Evolutionary conservation across 495 filamentous ascomycete genomes (phyloP).

Genomic region (Cladorrhinum samala): DNA sequence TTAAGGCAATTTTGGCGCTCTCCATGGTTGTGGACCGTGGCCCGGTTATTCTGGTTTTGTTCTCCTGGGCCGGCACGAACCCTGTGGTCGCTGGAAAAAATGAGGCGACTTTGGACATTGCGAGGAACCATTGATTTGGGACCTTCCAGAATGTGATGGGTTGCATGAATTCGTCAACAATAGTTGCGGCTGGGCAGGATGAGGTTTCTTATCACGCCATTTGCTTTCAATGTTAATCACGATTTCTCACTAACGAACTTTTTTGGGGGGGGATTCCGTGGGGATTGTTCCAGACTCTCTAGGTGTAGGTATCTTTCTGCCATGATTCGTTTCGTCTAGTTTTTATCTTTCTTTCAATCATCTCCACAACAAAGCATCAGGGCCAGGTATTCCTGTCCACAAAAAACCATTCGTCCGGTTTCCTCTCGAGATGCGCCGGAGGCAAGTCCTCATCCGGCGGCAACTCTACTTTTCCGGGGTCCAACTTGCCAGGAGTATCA

Average conservation of each 20-base stretch:
- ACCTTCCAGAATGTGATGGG: background rate
- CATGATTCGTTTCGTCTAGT: background rate
- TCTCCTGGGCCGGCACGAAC: no score
- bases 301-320: slow-evolving; percentile 11
- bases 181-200: background rate
- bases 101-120: no score
- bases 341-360: background rate
- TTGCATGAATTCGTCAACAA: background rate
- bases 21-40: no score
- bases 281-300: background rate
- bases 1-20: background rate
- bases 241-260: no score
- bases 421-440: slow-evolving; percentile 13
- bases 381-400: background rate
- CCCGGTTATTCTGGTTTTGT: background rate
- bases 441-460: slow-evolving; percentile 18
- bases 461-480: slow-evolving; percentile 15
- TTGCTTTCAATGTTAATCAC: no score
- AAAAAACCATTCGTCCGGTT: slow-evolving; percentile 6
- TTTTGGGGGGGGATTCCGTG: no score
- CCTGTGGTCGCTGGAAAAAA: slow-evolving; percentile 12
- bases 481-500: slow-evolving; percentile 19
- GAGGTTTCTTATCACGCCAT: background rate
- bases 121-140: background rate
- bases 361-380: no score